Base-by-base conservation (phyloP, 805 yeast species). In the Candida multigemmis region DNA sequence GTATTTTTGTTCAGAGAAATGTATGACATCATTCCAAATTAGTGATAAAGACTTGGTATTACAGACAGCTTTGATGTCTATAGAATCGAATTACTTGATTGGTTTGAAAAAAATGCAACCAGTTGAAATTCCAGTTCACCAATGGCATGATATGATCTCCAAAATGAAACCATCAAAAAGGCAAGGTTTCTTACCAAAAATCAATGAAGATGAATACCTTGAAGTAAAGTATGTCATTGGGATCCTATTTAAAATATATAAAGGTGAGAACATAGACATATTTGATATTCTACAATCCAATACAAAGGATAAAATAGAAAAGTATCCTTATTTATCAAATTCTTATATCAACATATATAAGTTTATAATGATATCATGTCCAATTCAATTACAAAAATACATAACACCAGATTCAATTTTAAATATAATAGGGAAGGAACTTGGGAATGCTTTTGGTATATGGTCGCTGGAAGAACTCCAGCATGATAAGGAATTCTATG, bases 361-460 rank as follows among this genome's bases (percentile, higher is more conserved):
- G 44, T 68, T 71, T 36, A 42, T 74, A 19, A 55, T 46, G 26
- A 35, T 65, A 3, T 40, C 61, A 6, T 41, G 66, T 8, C 67
- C 68, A 0, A 40, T 42, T 1, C 34, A 35, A 12, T 37, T 64
- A 16, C 60, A 56, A 19, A 46, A 43, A 1, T 35, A 42, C 10
- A 42, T 75, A 9, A 58, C 64, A 3, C 45, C 66, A 1, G 47
- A 46, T 2, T 34, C 34, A 4, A 46, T 75, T 11, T 53, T 81
- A 24, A 48, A 52, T 10, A 61, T 71, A 3, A 51, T 71, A 25
- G 84, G 83, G 2, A 53, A 65, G 21, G 78, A 76, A 36, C 66
- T 74, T 26, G 77, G 79, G 10, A 77, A 77, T 41, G 77, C 83
- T 1, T 77, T 77, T 47, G 84, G 84, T 1, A 71, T 75, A 13